Evolutionary conservation across 164 flowering plant species (phyloP).

Genomic region (Dillenia turbinata): DNA sequence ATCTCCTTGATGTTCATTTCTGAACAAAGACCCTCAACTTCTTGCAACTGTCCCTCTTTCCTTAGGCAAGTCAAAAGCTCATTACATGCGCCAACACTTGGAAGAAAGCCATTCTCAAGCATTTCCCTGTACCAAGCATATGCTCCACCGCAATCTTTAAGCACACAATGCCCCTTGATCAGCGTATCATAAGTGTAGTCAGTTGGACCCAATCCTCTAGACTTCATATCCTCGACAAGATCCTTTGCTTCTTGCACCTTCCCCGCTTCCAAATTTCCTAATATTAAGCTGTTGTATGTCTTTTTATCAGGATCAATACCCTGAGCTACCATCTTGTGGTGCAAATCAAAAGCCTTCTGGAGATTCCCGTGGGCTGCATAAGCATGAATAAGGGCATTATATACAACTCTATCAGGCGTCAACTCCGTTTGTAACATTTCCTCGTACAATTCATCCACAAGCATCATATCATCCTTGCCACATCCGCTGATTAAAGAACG

Average conservation of each 20-base stretch:
- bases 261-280: conserved; percentile 41
- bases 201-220: conserved; percentile 36
- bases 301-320: conserved; percentile 42
- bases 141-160: conserved; percentile 43
- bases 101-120: conserved; percentile 41
- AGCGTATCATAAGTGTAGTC: conserved; percentile 47
- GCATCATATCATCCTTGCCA: conserved; percentile 27
- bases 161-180: conserved; percentile 47
- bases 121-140: conserved; percentile 61
- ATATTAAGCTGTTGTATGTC: conserved; percentile 57
- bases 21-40: conserved; percentile 36
- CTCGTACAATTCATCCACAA: conserved; percentile 35
- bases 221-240: conserved; percentile 50
- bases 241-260: conserved; percentile 35
- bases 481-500: conserved; percentile 41
- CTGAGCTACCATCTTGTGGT: conserved; percentile 36
- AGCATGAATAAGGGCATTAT: conserved; percentile 49
- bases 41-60: conserved; percentile 41
- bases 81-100: conserved; percentile 20
- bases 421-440: conserved; percentile 48
- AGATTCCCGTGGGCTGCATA: conserved; percentile 43
- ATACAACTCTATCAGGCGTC: conserved; percentile 44
- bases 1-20: conserved; percentile 42
- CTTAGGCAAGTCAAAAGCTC: conserved; percentile 50
- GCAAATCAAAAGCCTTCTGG: conserved; percentile 41